These are phyloP conservation scores for Eragrostis nindensis DNA, from an alignment of 176 grass and related monocot genomes.

Conservation along the genomic window DNA sequence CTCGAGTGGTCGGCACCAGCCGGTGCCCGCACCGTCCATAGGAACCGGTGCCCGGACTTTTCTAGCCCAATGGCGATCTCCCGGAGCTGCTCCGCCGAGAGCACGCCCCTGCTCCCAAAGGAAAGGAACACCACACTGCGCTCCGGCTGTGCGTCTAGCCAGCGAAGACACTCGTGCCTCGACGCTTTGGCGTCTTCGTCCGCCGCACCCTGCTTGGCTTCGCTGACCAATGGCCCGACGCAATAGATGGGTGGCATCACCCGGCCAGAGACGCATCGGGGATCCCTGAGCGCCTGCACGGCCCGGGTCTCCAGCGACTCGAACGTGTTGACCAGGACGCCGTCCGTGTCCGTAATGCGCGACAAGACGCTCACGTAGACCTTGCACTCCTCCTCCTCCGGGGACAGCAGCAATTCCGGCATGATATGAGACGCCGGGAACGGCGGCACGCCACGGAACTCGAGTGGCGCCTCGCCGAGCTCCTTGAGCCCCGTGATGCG, in stretches of 20 bases:
- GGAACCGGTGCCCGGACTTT: background rate
- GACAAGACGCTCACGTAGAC: background rate
- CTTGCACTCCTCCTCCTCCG: background rate
- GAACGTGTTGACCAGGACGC: constrained; percentile 26
- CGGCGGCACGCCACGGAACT: background rate
- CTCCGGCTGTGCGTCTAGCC: constrained; percentile 35
- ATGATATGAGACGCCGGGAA: constrained; percentile 7
- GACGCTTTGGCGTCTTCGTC: background rate
- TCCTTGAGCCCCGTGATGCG: background rate
- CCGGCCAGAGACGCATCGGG: background rate
- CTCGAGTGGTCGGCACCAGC: no score
- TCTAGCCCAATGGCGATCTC: background rate
- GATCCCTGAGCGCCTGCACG: constrained; percentile 2
- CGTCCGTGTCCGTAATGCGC: background rate
- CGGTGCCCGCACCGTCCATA: background rate
- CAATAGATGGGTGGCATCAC: background rate
- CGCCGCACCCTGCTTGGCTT: background rate
- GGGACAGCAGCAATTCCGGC: background rate
- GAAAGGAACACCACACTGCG: constrained; percentile 44
- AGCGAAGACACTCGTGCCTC: constrained; percentile 21
- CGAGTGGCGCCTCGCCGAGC: background rate
- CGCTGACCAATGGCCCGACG: background rate
- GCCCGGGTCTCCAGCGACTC: constrained; percentile 17
- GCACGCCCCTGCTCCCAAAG: constrained; percentile 35
- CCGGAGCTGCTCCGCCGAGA: background rate